Percentiles rank a stretch among this genome's conserved stretches.
phyloP scores from a whole-genome alignment of 2,329 filamentous ascomycete species.

The Ceratocystis papillata region DNA sequence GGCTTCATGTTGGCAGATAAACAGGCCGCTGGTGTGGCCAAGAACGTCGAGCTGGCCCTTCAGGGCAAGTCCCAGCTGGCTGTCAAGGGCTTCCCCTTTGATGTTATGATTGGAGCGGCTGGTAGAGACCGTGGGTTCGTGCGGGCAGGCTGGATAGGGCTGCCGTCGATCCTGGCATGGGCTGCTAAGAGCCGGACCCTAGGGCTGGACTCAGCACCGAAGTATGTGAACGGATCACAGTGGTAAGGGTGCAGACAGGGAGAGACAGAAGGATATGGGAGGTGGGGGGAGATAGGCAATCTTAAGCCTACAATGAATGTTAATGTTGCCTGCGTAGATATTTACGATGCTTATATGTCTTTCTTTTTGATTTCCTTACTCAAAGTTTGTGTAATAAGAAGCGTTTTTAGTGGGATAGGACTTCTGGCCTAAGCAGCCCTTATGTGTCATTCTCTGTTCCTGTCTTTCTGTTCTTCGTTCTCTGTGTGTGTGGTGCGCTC shows the following conservation, averaged over 20 bases:
- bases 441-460: neutral
- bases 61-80: slow-evolving; percentile 36
- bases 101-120: slow-evolving; percentile 39
- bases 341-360: slow-evolving; percentile 2
- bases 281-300: neutral
- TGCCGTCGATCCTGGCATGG: slow-evolving; percentile 44
- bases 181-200: slow-evolving; percentile 43
- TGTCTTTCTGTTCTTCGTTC: neutral
- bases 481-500: slow-evolving; percentile 5
- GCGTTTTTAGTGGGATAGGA: neutral
- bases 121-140: slow-evolving; percentile 43
- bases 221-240: slow-evolving; percentile 40
- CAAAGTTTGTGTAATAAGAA: neutral
- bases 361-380: slow-evolving; percentile 5
- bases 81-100: slow-evolving; percentile 41
- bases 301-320: neutral
- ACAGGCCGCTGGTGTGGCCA: slow-evolving; percentile 43
- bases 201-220: slow-evolving; percentile 36
- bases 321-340: neutral
- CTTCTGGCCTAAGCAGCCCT: neutral
- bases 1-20: slow-evolving; percentile 52
- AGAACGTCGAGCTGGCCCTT: slow-evolving; percentile 43
- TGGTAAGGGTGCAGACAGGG: slow-evolving; percentile 32
- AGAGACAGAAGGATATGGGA: neutral
- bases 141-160: slow-evolving; percentile 37